phyloP scores from a whole-genome alignment of 306 rosid species.

The Myrica gale region DNA sequence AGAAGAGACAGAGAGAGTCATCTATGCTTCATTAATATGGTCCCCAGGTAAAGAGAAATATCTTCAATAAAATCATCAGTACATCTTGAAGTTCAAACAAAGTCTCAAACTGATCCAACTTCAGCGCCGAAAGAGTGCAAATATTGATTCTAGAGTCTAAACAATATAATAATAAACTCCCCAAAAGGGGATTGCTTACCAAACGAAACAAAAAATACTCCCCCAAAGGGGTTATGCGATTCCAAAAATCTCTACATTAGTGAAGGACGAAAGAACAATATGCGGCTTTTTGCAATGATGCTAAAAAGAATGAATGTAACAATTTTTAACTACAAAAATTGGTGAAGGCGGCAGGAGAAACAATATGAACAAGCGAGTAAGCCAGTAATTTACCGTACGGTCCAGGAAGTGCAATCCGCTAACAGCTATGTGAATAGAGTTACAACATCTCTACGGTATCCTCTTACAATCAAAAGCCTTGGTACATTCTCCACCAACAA shows the following conservation, averaged over 20 bases:
- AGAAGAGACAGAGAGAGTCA: background rate
- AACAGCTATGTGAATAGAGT: conserved; percentile 78
- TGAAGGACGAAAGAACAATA: conserved; percentile 32
- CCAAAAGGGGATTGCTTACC: conserved; percentile 10
- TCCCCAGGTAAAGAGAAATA: background rate
- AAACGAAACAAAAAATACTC: background rate
- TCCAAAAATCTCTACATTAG: conserved; percentile 35
- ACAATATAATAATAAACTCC: background rate
- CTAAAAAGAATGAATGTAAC: conserved; percentile 57
- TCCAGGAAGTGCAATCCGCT: conserved; percentile 38
- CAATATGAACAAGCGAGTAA: conserved; percentile 41
- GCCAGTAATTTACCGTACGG: conserved; percentile 22
- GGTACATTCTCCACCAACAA: conserved; percentile 91
- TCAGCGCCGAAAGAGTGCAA: too few species aligned
- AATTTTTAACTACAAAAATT: conserved; percentile 48
- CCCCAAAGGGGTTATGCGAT: conserved; percentile 30
- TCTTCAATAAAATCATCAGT: background rate
- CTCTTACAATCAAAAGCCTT: conserved; percentile 93
- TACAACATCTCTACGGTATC: conserved; percentile 91
- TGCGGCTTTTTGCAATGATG: conserved; percentile 36
- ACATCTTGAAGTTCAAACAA: background rate
- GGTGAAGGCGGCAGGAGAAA: conserved; percentile 13
- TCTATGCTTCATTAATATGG: background rate
- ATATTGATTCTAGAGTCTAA: background rate
- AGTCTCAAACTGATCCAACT: background rate